Conservation (phyloP, 371 early-diverging fungal genomes). For the Ordospora pajunii region DNA sequence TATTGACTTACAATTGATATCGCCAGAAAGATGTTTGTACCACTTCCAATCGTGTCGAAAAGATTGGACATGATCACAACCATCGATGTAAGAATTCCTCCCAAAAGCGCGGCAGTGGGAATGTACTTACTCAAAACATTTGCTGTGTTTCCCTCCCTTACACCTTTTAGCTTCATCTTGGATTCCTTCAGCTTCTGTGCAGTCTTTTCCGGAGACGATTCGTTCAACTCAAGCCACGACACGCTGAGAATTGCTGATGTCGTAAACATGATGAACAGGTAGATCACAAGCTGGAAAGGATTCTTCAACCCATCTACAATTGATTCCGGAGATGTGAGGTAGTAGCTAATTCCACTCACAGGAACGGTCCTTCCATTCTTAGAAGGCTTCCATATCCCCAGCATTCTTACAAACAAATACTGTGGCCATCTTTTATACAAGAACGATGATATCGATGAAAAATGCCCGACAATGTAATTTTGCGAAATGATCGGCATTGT, state of each 20-base stretch:
- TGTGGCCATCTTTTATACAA: slow-evolving; percentile 84
- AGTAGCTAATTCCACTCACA: slow-evolving; percentile 85
- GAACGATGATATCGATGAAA: slow-evolving; percentile 87
- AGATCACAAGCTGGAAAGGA: slow-evolving; percentile 82
- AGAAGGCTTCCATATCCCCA: slow-evolving; percentile 84
- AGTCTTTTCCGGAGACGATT: slow-evolving; percentile 88
- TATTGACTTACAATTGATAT: slow-evolving; percentile 94
- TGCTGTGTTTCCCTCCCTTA: slow-evolving; percentile 85
- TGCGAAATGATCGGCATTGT: slow-evolving; percentile 99
- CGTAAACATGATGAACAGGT: slow-evolving; percentile 76
- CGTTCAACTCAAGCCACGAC: slow-evolving; percentile 93
- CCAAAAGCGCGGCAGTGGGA: slow-evolving; percentile 79
- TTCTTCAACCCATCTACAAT: slow-evolving; percentile 70
- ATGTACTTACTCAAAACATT: slow-evolving; percentile 94
- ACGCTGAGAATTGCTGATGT: slow-evolving; percentile 88
- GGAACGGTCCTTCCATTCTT: slow-evolving; percentile 73
- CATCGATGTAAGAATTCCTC: slow-evolving; percentile 86
- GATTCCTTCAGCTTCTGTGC: slow-evolving; percentile 90
- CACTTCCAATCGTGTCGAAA: slow-evolving; percentile 77
- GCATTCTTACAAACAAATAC: slow-evolving; percentile 75
- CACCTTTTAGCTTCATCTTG: slow-evolving; percentile 79
- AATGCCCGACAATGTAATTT: slow-evolving; percentile 82
- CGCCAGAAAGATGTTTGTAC: slow-evolving; percentile 93
- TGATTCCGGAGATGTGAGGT: slow-evolving; percentile 83
- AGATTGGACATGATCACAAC: slow-evolving; percentile 86